Percentiles rank a stretch among this genome's conserved stretches.
phyloP scores from a whole-genome alignment of 768 basidiomycete genomes.

The Phanerochaete carnosa region DNA sequence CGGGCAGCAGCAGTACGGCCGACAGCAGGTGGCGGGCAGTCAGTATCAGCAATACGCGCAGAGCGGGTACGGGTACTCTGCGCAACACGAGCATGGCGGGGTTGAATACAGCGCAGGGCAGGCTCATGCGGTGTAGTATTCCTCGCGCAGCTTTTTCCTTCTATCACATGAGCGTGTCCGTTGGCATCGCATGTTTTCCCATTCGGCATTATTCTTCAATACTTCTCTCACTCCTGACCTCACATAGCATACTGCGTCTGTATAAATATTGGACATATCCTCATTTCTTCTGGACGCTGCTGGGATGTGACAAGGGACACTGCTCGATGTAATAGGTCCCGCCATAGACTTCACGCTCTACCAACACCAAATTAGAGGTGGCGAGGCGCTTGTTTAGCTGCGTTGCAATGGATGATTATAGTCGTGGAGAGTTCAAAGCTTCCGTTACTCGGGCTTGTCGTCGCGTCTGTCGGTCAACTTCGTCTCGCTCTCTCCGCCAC shows the following conservation, averaged over 20 bases:
- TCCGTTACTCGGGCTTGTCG: constrained; percentile 36
- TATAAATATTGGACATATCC: constrained; percentile 6
- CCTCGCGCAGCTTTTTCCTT: constrained; percentile 5
- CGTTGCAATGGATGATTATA: too few relatives aligned
- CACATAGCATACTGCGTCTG: constrained; percentile 7
- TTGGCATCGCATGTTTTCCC: constrained; percentile 2
- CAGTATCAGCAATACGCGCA: constrained; percentile 14
- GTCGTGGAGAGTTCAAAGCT: too few relatives aligned
- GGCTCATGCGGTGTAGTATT: constrained; percentile 25
- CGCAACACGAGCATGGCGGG: constrained; percentile 6
- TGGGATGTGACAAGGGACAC: constrained; percentile 1
- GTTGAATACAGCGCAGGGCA: constrained; percentile 20
- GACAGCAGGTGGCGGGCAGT: not conserved
- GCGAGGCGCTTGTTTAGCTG: too few relatives aligned
- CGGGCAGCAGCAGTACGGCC: constrained; percentile 12
- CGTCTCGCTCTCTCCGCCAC: constrained; percentile 33
- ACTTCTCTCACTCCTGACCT: constrained; percentile 1
- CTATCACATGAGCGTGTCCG: not conserved
- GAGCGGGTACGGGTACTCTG: constrained; percentile 12
- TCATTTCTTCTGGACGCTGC: not conserved
- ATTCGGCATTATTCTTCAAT: not conserved
- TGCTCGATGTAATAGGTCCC: not conserved
- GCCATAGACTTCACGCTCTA: not conserved
- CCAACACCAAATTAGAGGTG: too few relatives aligned
- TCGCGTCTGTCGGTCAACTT: constrained; percentile 36